Evolutionary conservation across 495 filamentous ascomycete species (phyloP).

Genomic region (Penicillium mononematosum): DNA sequence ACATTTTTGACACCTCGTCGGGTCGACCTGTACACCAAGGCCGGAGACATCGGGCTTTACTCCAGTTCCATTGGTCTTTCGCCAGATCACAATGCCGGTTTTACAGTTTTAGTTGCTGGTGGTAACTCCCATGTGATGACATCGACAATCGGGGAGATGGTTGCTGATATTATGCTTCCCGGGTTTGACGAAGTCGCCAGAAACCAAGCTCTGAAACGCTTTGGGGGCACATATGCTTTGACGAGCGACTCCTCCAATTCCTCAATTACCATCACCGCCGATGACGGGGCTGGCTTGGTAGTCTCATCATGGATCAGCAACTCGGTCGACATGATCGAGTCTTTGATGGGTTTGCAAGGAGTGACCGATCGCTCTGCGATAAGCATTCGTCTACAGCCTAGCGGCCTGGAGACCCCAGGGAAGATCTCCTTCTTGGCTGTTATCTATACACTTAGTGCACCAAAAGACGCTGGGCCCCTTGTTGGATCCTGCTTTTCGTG

Average conservation of each 20-base stretch:
- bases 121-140: constrained; percentile 15
- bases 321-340: constrained; percentile 39
- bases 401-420: constrained; percentile 25
- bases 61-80: constrained; percentile 45
- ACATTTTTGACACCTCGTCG: constrained; percentile 20
- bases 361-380: constrained; percentile 10
- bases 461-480: constrained; percentile 21
- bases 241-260: constrained; percentile 31
- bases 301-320: constrained; percentile 42
- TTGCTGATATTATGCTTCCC: constrained; percentile 40
- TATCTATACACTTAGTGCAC: constrained; percentile 30
- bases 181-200: constrained; percentile 47
- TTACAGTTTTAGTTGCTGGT: constrained; percentile 48
- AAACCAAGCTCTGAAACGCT: constrained; percentile 34
- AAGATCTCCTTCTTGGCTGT: constrained; percentile 48
- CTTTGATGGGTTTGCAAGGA: constrained; percentile 17
- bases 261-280: constrained; percentile 41
- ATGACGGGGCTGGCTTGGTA: constrained; percentile 42
- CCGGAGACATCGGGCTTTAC: constrained; percentile 50
- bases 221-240: constrained; percentile 42
- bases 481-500: constrained; percentile 26
- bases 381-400: constrained; percentile 50
- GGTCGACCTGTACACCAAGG: constrained; percentile 57
- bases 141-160: constrained; percentile 27
- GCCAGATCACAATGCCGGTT: constrained; percentile 55